Conservation (phyloP, 257 asterid species). For the Scutellaria minor region DNA sequence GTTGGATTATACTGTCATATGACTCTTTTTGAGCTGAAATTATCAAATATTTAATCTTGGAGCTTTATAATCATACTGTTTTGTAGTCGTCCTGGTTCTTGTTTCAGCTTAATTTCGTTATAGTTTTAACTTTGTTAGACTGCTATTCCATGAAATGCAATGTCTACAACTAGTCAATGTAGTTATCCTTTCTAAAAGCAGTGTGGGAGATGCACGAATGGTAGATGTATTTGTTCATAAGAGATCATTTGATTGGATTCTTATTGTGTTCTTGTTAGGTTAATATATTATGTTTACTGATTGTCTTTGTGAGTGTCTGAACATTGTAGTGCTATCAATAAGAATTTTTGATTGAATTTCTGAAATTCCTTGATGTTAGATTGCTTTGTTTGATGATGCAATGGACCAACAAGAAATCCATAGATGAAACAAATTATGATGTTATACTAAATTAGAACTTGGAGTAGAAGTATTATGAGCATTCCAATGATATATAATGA, state of each 20-base stretch:
- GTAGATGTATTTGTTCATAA: not conserved
- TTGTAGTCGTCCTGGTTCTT: not conserved
- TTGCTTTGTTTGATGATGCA: no score
- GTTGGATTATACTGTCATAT: conserved; percentile 26
- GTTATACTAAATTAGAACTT: no score
- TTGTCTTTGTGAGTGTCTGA: not conserved
- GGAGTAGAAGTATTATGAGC: not conserved
- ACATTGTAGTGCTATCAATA: no score
- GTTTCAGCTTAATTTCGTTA: not conserved
- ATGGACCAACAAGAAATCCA: no score
- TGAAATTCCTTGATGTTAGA: no score
- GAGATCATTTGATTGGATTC: not conserved
- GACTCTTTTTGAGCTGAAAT: conserved; percentile 20
- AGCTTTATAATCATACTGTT: not conserved
- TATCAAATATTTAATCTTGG: conserved; percentile 20
- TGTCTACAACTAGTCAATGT: no score
- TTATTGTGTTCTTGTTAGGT: not conserved
- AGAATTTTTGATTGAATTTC: no score
- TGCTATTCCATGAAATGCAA: not conserved
- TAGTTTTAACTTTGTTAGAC: no score
- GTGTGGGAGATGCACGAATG: not conserved
- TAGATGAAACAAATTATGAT: no score
- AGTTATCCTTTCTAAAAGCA: no score
- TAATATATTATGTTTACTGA: not conserved
- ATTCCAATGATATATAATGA: not conserved